Evolutionary conservation across 2,329 filamentous ascomycete genomes (phyloP), one percentile per base, ranked within the genome.

Genomic region (Cladorrhinum sp.): DNA sequence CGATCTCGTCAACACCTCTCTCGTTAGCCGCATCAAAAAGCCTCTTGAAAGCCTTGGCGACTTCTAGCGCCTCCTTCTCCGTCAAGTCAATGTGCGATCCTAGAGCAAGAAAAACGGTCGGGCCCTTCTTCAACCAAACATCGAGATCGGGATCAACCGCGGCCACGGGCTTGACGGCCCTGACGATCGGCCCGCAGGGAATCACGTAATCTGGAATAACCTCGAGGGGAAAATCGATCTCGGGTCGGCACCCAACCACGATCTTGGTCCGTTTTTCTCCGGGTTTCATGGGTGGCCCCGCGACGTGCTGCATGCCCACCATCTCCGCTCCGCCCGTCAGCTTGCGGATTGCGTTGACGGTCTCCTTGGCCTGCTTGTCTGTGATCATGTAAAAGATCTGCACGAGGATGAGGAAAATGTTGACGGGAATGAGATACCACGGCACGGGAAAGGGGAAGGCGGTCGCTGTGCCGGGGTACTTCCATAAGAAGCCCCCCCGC

Each of bases 21-120:
- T 3, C 10, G 58, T 60, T 1, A 2, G 66, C 64, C 1, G 59
- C 55, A 7, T 75, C 67, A 0, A 82, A 67, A 2, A 78, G 69
- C 0, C 67, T 62, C 8, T 69, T 69, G 2, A 82, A 38, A 0
- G 75, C 75, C 0, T 48, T 51, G 0, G 76, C 75, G 29, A 82
- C 73, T 29, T 78, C 74, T 7, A 69, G 52, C 0, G 76, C 77
- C 51, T 76, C 71, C 0, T 71, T 66, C 2, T 73, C 67, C 0
- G 70, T 66, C 3, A 73, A 66, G 0, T 64, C 66, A 51, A 71
- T 68, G 2, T 75, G 70, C 0, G 78, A 78, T 0, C 81, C 81
- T 1, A 83, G 67, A 61, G 79, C 81, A 32, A 83, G 72, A n/a
- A 80, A 73, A 0, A 84, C 67, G 0, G 79, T 82, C 2, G 78